These are phyloP conservation scores for Nakaseomyces glabratus DNA, from an alignment of 1,139 yeast species.

Conservation along the genomic window DNA sequence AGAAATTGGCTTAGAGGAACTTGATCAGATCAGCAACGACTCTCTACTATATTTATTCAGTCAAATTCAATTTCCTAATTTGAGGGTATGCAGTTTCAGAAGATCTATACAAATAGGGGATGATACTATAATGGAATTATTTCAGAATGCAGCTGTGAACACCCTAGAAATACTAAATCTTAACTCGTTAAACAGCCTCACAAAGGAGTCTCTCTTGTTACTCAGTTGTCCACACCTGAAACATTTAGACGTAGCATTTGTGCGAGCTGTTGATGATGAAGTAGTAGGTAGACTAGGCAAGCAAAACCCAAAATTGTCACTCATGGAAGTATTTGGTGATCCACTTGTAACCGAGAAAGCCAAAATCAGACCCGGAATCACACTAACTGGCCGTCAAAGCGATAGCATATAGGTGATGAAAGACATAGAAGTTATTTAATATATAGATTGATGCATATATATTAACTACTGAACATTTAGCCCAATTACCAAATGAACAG, in stretches of 20 bases:
- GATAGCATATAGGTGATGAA: conserved; percentile 46
- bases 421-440: no score
- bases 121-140: conserved; percentile 47
- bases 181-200: conserved; percentile 58
- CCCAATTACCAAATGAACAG: no score
- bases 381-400: conserved; percentile 70
- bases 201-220: conserved; percentile 42
- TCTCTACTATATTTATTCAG: conserved; percentile 53
- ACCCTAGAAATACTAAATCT: conserved; percentile 61
- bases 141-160: conserved; percentile 49
- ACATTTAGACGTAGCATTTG: conserved; percentile 65
- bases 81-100: conserved; percentile 51
- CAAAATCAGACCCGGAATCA: conserved; percentile 42
- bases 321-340: conserved; percentile 73
- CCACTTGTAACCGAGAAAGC: conserved; percentile 58
- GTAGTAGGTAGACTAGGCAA: conserved; percentile 45
- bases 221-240: conserved; percentile 51
- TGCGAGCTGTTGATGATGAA: conserved; percentile 60
- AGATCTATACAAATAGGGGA: conserved; percentile 63
- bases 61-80: conserved; percentile 42
- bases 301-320: conserved; percentile 49
- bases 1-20: conserved; percentile 24
- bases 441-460: no score
- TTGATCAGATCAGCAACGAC: conserved; percentile 58
- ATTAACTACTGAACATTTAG: no score